A percentile compares a stretch with the other conserved stretches of the same genome.
Evolutionary conservation across 352 stramenopile genomes (phyloP).

Genomic region (Phytophthora ramorum): DNA sequence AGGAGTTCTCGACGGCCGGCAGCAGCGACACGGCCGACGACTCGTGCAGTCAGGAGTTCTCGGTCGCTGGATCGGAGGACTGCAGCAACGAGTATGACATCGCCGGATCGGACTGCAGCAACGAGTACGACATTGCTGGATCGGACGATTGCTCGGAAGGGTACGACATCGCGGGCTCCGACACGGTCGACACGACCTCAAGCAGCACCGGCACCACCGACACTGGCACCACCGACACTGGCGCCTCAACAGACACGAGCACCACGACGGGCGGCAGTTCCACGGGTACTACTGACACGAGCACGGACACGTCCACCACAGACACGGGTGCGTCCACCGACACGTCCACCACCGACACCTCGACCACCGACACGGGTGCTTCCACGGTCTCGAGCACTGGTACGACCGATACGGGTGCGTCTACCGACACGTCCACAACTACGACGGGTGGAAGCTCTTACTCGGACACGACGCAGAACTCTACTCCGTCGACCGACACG

Average conservation of each 20-base stretch:
- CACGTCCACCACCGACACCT: background rate
- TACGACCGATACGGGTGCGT: background rate
- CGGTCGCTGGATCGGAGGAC: conserved; percentile 18
- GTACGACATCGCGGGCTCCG: background rate
- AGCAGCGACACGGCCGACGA: conserved; percentile 25
- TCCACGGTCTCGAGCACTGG: background rate
- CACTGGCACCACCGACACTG: background rate
- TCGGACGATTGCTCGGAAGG: background rate
- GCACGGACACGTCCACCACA: conserved; percentile 15
- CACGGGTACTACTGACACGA: conserved; percentile 11
- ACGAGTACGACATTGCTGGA: conserved; percentile 18
- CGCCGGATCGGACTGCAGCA: conserved; percentile 19
- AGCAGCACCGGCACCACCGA: background rate
- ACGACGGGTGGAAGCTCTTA: background rate
- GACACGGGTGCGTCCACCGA: background rate
- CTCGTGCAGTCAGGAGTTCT: conserved; percentile 39
- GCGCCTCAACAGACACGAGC: background rate
- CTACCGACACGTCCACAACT: conserved; percentile 18
- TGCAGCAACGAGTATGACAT: conserved; percentile 36
- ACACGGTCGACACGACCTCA: background rate
- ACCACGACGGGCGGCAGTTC: background rate
- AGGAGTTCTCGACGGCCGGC: conserved; percentile 34
- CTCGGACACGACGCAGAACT: background rate
- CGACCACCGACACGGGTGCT: background rate
- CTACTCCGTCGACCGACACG: background rate